phyloP scores from a whole-genome alignment of 2,329 filamentous ascomycete genomes.

The Phyllosticta ampelicida region DNA sequence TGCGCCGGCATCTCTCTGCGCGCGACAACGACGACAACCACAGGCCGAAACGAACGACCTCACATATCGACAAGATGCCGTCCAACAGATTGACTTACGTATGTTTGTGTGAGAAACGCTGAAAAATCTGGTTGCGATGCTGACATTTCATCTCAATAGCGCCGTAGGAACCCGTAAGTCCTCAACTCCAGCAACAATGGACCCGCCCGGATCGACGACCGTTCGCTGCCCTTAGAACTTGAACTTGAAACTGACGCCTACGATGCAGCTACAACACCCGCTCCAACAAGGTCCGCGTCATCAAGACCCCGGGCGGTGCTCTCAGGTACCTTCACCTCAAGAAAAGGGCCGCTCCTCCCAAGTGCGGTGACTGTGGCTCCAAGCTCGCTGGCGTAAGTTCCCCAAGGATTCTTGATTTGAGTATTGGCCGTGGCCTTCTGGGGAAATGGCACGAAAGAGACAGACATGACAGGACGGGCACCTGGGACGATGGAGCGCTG shows the following conservation, averaged over 20 bases:
- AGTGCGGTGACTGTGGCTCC: slow-evolving; percentile 85
- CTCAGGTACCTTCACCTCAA: slow-evolving; percentile 98
- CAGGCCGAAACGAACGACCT: slow-evolving; percentile 1
- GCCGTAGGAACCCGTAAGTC: slow-evolving; percentile 43
- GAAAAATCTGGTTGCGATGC: background rate
- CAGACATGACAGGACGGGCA: too few species aligned
- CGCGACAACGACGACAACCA: slow-evolving; percentile 8
- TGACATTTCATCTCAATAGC: slow-evolving; percentile 27
- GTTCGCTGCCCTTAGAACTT: background rate
- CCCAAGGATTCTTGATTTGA: background rate
- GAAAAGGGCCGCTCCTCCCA: slow-evolving; percentile 96
- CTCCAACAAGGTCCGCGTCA: slow-evolving; percentile 83
- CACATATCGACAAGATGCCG: slow-evolving; percentile 37
- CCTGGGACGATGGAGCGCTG: background rate
- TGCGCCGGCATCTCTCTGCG: background rate
- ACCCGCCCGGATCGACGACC: background rate
- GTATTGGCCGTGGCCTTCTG: background rate
- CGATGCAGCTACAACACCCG: slow-evolving; percentile 81
- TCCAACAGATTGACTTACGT: slow-evolving; percentile 47
- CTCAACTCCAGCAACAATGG: background rate
- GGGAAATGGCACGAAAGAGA: background rate
- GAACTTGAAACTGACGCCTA: slow-evolving; percentile 11
- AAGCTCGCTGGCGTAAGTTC: slow-evolving; percentile 94
- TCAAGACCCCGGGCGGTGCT: slow-evolving; percentile 95
- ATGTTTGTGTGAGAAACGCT: slow-evolving; percentile 20